These are phyloP conservation scores for Poterioochromonas sp. DNA, from an alignment of 352 stramenopile genomes.

Conservation along the genomic window DNA sequence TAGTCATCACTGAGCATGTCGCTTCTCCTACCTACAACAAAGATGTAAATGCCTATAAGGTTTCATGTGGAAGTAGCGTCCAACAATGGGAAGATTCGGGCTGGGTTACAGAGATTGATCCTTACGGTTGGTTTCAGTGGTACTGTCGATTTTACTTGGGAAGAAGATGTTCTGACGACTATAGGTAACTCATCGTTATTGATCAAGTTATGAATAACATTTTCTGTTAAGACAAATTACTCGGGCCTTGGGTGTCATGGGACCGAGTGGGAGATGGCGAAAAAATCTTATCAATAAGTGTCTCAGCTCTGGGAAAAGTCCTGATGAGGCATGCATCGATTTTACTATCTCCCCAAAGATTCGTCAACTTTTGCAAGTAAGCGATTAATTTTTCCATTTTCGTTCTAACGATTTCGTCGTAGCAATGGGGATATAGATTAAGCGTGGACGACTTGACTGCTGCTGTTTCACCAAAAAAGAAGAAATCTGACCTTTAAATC, in stretches of 20 bases:
- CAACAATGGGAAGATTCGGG: slow-evolving; percentile 46
- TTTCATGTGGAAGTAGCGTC: slow-evolving; percentile 44
- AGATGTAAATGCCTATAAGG: slow-evolving; percentile 45
- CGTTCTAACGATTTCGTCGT: slow-evolving; percentile 20
- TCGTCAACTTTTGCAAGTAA: slow-evolving; percentile 21
- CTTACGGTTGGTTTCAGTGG: slow-evolving; percentile 45
- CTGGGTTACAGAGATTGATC: slow-evolving; percentile 45
- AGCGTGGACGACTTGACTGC: slow-evolving; percentile 40
- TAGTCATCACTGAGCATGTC: background rate
- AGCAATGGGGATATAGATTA: slow-evolving; percentile 48
- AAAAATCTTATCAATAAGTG: slow-evolving; percentile 48
- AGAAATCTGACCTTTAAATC: too few species aligned
- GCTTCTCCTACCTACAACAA: slow-evolving; percentile 36
- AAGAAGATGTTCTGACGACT: slow-evolving; percentile 43
- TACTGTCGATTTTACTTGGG: slow-evolving; percentile 49
- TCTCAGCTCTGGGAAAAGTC: slow-evolving; percentile 11
- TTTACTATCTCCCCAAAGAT: background rate
- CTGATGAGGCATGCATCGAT: slow-evolving; percentile 36
- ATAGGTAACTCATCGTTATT: too few species aligned
- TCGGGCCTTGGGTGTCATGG: slow-evolving; percentile 36
- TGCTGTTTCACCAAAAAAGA: too few species aligned
- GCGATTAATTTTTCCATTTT: slow-evolving; percentile 43
- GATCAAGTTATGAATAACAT: too few species aligned
- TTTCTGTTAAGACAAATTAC: background rate
- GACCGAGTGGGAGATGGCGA: slow-evolving; percentile 43